Conservation (phyloP, 176 grass and related monocot species). For the Pontederia paniculata region DNA sequence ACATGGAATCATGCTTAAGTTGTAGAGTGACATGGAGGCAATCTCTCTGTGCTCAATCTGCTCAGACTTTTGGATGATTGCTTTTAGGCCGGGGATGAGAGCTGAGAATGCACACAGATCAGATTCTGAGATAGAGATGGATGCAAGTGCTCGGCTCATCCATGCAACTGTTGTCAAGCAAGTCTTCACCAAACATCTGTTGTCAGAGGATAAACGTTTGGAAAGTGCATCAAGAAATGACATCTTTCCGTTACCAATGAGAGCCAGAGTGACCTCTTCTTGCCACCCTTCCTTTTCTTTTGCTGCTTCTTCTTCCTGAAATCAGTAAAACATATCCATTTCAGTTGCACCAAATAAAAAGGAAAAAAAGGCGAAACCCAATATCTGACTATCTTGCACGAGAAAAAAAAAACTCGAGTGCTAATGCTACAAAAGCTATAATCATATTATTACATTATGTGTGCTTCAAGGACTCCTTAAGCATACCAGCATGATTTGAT, state of each 20-base stretch:
- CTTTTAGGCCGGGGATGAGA: conserved; percentile 32
- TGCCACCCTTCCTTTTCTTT: conserved; percentile 26
- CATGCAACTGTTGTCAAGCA: conserved; percentile 38
- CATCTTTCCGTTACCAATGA: conserved; percentile 25
- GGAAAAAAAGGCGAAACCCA: not conserved
- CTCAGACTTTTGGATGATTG: not conserved
- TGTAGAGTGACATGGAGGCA: conserved; percentile 28
- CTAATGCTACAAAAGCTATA: too few species aligned
- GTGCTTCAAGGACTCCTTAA: too few species aligned
- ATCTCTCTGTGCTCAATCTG: conserved; percentile 33
- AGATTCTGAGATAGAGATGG: conserved; percentile 18
- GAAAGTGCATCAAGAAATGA: conserved; percentile 46
- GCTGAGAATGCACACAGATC: conserved; percentile 36
- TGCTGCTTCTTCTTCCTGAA: conserved; percentile 19
- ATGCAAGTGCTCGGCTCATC: conserved; percentile 36
- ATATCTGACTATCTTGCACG: too few species aligned
- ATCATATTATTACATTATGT: too few species aligned
- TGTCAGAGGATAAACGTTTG: conserved; percentile 26
- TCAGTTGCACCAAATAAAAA: not conserved
- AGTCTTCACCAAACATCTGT: conserved; percentile 19
- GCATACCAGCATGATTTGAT: conserved; percentile 4
- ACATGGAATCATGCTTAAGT: conserved; percentile 53
- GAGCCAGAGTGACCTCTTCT: conserved; percentile 7
- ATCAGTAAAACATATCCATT: not conserved
- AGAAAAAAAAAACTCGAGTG: not conserved